A percentile compares a stretch with the other conserved stretches of the same genome.
These are phyloP conservation scores for Carex littledalei DNA, from an alignment of 176 grass and related monocot species.

Conservation along the genomic window DNA sequence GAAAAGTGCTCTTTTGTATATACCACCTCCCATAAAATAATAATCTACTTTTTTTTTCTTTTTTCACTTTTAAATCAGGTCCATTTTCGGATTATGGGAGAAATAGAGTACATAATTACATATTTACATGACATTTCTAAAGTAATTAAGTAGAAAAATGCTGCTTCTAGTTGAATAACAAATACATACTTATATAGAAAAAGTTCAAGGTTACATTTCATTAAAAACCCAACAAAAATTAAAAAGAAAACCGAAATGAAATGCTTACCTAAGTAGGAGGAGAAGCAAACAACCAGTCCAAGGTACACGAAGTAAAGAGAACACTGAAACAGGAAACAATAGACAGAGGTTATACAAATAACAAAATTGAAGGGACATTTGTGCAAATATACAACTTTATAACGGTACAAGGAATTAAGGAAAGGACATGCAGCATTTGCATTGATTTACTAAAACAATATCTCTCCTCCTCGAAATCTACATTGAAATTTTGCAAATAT, in stretches of 20 bases:
- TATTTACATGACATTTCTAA: background rate
- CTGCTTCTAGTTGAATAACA: background rate
- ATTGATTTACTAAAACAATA: too few species aligned
- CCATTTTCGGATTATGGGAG: background rate
- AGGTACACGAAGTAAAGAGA: conserved; percentile 92
- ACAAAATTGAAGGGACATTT: background rate
- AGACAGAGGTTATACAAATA: background rate
- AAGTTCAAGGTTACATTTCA: too few species aligned
- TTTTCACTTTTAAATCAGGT: too few species aligned
- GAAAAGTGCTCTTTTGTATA: background rate
- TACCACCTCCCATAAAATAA: background rate
- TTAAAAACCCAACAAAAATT: background rate
- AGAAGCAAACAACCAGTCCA: conserved; percentile 76
- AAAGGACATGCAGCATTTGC: background rate
- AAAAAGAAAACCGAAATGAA: background rate
- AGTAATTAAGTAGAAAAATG: background rate
- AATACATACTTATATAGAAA: too few species aligned
- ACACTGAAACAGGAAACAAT: conserved; percentile 39
- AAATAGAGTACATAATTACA: background rate
- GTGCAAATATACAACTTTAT: background rate
- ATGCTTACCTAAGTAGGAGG: conserved; percentile 74
- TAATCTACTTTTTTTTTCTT: background rate
- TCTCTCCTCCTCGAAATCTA: background rate
- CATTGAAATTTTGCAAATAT: background rate
- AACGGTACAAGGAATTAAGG: background rate